A percentile compares a stretch with the other conserved stretches of the same genome.
phyloP scores from a whole-genome alignment of 306 rosid species.

The Rosa chinensis region DNA sequence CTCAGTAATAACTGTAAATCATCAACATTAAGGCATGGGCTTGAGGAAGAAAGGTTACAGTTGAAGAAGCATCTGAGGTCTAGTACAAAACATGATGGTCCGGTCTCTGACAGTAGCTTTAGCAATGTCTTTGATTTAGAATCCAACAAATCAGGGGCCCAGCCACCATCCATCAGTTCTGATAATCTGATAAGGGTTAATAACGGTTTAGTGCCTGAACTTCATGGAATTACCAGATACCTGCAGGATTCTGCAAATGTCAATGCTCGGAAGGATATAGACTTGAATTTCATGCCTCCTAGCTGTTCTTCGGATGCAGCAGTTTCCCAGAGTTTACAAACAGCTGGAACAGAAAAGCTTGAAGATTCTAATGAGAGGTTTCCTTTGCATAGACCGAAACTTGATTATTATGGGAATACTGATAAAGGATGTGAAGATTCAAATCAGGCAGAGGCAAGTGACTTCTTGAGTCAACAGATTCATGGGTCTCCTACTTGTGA shows the following conservation, averaged over 20 bases:
- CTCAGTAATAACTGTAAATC: slow-evolving; percentile 28
- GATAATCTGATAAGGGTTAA: slow-evolving; percentile 19
- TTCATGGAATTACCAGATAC: slow-evolving; percentile 29
- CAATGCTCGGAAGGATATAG: slow-evolving; percentile 29
- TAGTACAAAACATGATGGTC: slow-evolving; percentile 23
- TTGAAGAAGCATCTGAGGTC: slow-evolving; percentile 17
- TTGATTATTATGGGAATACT: slow-evolving; percentile 17
- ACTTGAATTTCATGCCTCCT: slow-evolving; percentile 50
- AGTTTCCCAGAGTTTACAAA: slow-evolving; percentile 28
- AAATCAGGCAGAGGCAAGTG: slow-evolving; percentile 23
- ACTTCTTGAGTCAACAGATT: slow-evolving; percentile 21
- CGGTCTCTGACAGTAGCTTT: slow-evolving; percentile 4
- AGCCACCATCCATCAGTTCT: slow-evolving; percentile 20
- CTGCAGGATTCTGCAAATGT: slow-evolving; percentile 24
- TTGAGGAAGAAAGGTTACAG: slow-evolving; percentile 18
- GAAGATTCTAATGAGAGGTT: slow-evolving; percentile 23
- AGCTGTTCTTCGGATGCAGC: slow-evolving; percentile 29
- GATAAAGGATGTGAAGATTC: slow-evolving; percentile 28
- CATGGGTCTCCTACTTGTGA: slow-evolving; percentile 16
- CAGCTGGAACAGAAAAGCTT: slow-evolving; percentile 22
- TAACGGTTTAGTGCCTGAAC: slow-evolving; percentile 22
- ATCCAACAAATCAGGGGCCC: slow-evolving; percentile 24
- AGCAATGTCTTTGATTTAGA: slow-evolving; percentile 16
- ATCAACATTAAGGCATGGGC: slow-evolving; percentile 21
- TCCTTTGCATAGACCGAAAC: slow-evolving; percentile 34